phyloP scores from a whole-genome alignment of 2,329 filamentous ascomycete species.

The Penicillium sp. region DNA sequence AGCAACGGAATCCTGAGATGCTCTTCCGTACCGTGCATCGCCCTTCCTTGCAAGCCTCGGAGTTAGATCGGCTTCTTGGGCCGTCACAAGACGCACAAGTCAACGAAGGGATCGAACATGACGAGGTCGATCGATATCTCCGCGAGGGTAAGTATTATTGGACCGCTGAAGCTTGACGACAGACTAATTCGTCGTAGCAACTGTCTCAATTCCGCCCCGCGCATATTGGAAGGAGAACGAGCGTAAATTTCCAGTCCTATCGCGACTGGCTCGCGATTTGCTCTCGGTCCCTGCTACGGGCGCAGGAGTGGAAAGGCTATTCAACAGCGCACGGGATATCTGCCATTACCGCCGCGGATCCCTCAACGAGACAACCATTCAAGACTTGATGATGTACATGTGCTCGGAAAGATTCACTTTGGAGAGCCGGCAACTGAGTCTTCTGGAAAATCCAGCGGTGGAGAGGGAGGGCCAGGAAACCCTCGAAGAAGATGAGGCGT shows the following conservation, averaged over 20 bases:
- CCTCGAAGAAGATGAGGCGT: constrained; percentile 5
- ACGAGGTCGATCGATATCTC: constrained; percentile 6
- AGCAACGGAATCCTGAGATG: constrained; percentile 3
- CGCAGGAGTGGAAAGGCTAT: constrained; percentile 8
- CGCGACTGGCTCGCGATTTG: constrained; percentile 5
- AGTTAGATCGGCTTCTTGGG: constrained; percentile 4
- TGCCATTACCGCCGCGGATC: constrained; percentile 7
- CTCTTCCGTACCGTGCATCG: constrained; percentile 2
- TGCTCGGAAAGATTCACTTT: constrained; percentile 5
- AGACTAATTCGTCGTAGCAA: constrained; percentile 2
- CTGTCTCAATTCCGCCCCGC: neutral
- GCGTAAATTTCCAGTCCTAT: constrained; percentile 6
- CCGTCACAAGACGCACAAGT: neutral
- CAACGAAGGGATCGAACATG: constrained; percentile 1
- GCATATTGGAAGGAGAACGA: constrained; percentile 7
- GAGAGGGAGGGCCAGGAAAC: constrained; percentile 5
- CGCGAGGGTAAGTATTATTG: neutral
- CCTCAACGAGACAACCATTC: constrained; percentile 2
- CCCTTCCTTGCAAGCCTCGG: constrained; percentile 1
- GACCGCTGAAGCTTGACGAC: neutral
- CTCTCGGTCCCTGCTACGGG: constrained; percentile 9
- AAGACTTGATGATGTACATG: constrained; percentile 10
- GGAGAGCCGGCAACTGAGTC: constrained; percentile 5
- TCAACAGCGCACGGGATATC: constrained; percentile 10
- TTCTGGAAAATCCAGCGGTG: constrained; percentile 2